phyloP scores from a whole-genome alignment of 345 rosid species.

The Syzygium aromaticum region DNA sequence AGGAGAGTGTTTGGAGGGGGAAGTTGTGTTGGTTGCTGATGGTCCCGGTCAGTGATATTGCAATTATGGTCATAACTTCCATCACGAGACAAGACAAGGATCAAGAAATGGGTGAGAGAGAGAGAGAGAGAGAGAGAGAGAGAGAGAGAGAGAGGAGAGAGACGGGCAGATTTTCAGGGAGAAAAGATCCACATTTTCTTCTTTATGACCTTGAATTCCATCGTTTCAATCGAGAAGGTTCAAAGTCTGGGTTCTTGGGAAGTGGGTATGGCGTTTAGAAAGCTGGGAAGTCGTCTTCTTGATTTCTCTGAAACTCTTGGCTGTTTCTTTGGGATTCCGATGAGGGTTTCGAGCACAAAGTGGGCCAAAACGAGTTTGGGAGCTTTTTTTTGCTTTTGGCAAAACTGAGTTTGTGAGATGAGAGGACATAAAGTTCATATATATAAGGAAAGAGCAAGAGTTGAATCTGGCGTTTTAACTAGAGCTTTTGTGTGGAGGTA shows the following conservation, averaged over 20 bases:
- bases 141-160: neutral
- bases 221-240: conserved; percentile 4
- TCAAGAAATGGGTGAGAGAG: neutral
- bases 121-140: neutral
- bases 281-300: neutral
- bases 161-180: neutral
- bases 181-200: conserved; percentile 44
- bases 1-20: conserved; percentile 51
- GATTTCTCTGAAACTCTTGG: neutral
- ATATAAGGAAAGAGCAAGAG: neutral
- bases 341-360: neutral
- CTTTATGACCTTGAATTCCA: conserved; percentile 22
- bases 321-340: neutral
- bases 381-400: neutral
- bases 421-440: neutral
- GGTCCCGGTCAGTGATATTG: conserved; percentile 6
- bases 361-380: neutral
- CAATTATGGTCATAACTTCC: conserved; percentile 29
- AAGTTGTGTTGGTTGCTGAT: conserved; percentile 36
- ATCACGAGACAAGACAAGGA: conserved; percentile 20
- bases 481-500: neutral
- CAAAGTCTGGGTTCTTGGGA: neutral
- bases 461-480: neutral
- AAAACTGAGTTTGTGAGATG: neutral
- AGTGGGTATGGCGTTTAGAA: neutral